Evolutionary conservation across 495 filamentous ascomycete species (phyloP), one percentile per base, ranked within the genome.

Genomic region (Neurospora intermedia): DNA sequence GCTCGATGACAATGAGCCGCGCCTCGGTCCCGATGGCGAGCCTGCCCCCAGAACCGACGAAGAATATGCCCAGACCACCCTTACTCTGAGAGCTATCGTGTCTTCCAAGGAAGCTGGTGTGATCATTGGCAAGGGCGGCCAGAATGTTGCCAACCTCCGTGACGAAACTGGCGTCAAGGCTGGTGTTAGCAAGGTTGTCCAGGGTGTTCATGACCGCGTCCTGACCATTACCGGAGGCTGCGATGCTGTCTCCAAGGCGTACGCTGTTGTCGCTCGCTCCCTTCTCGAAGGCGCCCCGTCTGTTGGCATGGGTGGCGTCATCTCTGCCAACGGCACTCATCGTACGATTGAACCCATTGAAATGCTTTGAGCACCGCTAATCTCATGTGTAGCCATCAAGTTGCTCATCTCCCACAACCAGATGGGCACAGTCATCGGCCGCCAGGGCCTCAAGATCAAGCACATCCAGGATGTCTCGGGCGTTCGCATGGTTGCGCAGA

Each of bases 351-450:
- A 38, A 16, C 38, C 66, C 11, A 66, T n/a, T 8, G 5, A 9
- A 35, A 27, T 71, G 5, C 1, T 48, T 43, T 72, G 59, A 66
- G 69, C 69, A 39, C 39, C 45, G 75, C 80, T 82, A 73, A 84
- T 69, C 46, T 2, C 11, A 27, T 9, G 10, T 27, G 70, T 74
- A 99, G 96, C 96, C 42, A 91, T 99, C 80, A 97, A 97, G 74
- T 89, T 99, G 11, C 89, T 99, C 76, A 99, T 99, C 80, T 98
- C 96, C 23, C 96, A 99, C 84, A 98, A 98, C 80, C 96, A 99
- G 82, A 99, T 99, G 96, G 96, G 96, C 71, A 98, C 96, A 75
- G 97, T 99, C 82, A 99, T 99, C 77, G 96, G 96, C 75, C 91
- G 94, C 70, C 91, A 94, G 84, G 96, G 96, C 62, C 87, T 97